A percentile compares a stretch with the other conserved stretches of the same genome.
These are phyloP conservation scores for Sugiyamaella novakii DNA, from an alignment of 1,139 yeast species.

Conservation along the genomic window DNA sequence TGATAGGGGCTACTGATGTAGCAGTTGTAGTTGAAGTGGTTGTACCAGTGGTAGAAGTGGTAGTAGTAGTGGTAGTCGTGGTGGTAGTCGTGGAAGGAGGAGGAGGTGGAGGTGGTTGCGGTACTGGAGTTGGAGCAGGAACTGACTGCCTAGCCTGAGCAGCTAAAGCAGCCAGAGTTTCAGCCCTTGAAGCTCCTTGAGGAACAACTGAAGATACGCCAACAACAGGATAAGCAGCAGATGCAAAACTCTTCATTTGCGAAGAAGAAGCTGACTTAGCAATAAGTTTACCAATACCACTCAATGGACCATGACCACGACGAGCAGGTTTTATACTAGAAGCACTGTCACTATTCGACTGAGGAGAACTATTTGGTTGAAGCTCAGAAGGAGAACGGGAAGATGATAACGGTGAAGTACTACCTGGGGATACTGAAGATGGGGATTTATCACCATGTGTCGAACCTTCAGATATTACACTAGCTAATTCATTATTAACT, in stretches of 20 bases:
- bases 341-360: conserved; percentile 1
- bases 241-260: conserved; percentile 17
- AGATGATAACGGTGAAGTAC: conserved; percentile 1
- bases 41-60: not conserved
- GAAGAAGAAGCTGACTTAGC: conserved; percentile 14
- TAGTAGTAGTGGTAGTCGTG: not conserved
- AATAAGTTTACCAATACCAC: conserved; percentile 14
- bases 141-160: conserved; percentile 15
- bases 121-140: conserved; percentile 2
- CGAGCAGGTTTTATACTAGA: not conserved
- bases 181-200: conserved; percentile 11
- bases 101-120: not conserved
- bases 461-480: not conserved
- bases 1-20: not conserved
- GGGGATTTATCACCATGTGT: not conserved
- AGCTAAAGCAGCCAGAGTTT: conserved; percentile 12
- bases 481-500: not conserved
- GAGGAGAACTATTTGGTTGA: conserved; percentile 5
- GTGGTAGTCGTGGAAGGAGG: not conserved
- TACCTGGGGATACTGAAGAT: conserved; percentile 3
- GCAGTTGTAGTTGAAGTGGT: too few relatives aligned
- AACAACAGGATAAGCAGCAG: conserved; percentile 14
- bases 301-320: conserved; percentile 12
- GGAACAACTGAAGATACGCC: not conserved
- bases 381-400: conserved; percentile 8